These are phyloP conservation scores for Aureobasidium mangrovei DNA, from an alignment of 2,329 filamentous ascomycete species.

Conservation along the genomic window DNA sequence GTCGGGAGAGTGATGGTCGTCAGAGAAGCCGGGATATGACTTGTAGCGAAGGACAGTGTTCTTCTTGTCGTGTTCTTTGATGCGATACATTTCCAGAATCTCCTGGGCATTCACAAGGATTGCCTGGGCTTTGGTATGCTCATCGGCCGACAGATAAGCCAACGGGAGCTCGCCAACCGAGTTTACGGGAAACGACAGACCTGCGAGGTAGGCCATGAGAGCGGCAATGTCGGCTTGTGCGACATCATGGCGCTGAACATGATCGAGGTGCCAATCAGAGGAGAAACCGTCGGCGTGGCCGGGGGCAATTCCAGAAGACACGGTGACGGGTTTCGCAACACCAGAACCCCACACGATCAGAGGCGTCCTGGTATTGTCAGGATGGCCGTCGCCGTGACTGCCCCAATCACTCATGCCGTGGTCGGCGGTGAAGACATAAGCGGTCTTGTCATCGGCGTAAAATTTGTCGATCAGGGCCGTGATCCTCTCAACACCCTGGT, in stretches of 20 bases:
- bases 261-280: slow-evolving; percentile 74
- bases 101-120: slow-evolving; percentile 74
- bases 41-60: slow-evolving; percentile 66
- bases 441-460: slow-evolving; percentile 72
- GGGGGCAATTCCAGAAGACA: slow-evolving; percentile 51
- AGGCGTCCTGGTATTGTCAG: slow-evolving; percentile 91
- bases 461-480: slow-evolving; percentile 74
- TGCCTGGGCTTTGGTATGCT: slow-evolving; percentile 72
- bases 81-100: slow-evolving; percentile 90
- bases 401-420: slow-evolving; percentile 99
- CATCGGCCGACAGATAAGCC: slow-evolving; percentile 63
- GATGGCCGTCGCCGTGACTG: slow-evolving; percentile 96
- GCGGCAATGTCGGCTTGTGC: slow-evolving; percentile 89
- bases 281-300: slow-evolving; percentile 87
- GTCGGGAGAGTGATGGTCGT: slow-evolving; percentile 53
- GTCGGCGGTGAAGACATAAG: slow-evolving; percentile 94
- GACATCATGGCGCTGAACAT: slow-evolving; percentile 80
- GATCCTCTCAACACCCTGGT: slow-evolving; percentile 79
- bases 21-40: slow-evolving; percentile 63
- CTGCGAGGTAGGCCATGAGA: slow-evolving; percentile 87
- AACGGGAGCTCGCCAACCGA: slow-evolving; percentile 90
- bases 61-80: slow-evolving; percentile 83
- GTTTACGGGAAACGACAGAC: slow-evolving; percentile 86
- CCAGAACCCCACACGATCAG: slow-evolving; percentile 91
- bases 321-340: slow-evolving; percentile 61